Percentiles rank a stretch among this genome's conserved stretches.
phyloP scores from a whole-genome alignment of 2,329 filamentous ascomycete species.

The Orbilia quercus region DNA sequence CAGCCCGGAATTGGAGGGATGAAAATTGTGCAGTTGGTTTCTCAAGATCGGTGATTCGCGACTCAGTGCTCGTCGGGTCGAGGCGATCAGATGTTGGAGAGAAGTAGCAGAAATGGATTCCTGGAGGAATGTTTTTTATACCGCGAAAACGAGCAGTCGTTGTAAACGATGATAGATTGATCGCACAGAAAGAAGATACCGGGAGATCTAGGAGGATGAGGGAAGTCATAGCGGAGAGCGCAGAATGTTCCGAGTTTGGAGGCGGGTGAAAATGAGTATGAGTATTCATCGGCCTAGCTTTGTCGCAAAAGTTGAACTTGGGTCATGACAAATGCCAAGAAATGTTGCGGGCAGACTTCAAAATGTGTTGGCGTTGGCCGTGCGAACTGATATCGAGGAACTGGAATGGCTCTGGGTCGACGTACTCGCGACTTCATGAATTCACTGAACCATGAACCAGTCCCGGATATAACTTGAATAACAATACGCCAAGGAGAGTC shows the following conservation, averaged over 20 bases:
- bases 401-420: background rate
- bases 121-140: slow-evolving; percentile 59
- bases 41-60: slow-evolving; percentile 55
- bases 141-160: slow-evolving; percentile 59
- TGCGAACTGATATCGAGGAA: background rate
- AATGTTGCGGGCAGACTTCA: slow-evolving; percentile 2
- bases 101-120: slow-evolving; percentile 59
- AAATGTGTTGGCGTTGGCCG: slow-evolving; percentile 13
- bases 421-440: too few species aligned
- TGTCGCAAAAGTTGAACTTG: slow-evolving; percentile 16
- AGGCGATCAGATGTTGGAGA: slow-evolving; percentile 58
- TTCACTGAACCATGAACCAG: too few species aligned
- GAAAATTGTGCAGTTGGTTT: slow-evolving; percentile 32
- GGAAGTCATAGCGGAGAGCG: slow-evolving; percentile 50
- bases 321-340: slow-evolving; percentile 38
- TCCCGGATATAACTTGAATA: too few species aligned
- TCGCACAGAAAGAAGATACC: slow-evolving; percentile 57
- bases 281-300: background rate
- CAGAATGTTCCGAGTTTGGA: background rate
- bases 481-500: too few species aligned
- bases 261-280: background rate
- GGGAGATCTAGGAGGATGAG: slow-evolving; percentile 58
- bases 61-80: slow-evolving; percentile 38
- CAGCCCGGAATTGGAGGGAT: slow-evolving; percentile 46
- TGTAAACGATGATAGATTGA: slow-evolving; percentile 59